Base-by-base conservation (phyloP, 2,329 filamentous ascomycete species). In the Grosmannia serpens region DNA sequence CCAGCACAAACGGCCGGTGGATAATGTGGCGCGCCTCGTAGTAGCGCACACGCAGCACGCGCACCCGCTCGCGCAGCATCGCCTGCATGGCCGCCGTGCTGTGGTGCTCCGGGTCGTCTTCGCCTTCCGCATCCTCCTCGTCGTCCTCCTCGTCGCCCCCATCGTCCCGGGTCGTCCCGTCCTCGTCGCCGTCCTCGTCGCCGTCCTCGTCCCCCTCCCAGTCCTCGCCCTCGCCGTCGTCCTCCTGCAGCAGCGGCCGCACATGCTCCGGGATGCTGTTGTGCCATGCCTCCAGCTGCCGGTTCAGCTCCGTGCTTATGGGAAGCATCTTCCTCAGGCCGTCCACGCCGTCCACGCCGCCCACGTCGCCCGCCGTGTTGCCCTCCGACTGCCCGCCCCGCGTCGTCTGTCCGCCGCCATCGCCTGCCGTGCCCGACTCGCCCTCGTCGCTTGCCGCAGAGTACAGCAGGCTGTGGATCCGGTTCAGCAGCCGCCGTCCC, bases 1-100 rank as follows among this genome's bases (percentile, higher is more conserved):
- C 64, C 13, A 72, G 64, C 3, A 73, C 62, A 62, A 86, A 83
- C 1, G 85, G 86, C 31, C 86, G 78, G 65, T 87, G 78, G 60
- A 88, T 86, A 64, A 89, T 81, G 63, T 89, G 87, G 24, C 78
- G 76, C 1, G 83, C 85, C 58, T 85, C 85, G 65, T 87, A 89
- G 67, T 88, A 89, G 65, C 89, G 88, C 6, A 83, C 82, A 46
- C 86, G 79, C 64, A 89, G 75, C n/a, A 86, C 83, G 33, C 78
- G 75, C 44, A 87, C 83, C 60, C 88, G 85, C 60, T 88, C 80
- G 3, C 71, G 29, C 22, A 57, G 33, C 50, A 17, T 20, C 13
- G 26, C 47, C 2, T 29, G 15, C 2, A 22, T 22, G n/a, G 27
- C 27, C 33, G 4, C 35, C 53, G 33, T 55, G 84, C 79, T 1